Percentiles rank a stretch among this genome's conserved stretches.
Evolutionary conservation across 2,329 filamentous ascomycete species (phyloP).

Genomic region (Apiospora marii): DNA sequence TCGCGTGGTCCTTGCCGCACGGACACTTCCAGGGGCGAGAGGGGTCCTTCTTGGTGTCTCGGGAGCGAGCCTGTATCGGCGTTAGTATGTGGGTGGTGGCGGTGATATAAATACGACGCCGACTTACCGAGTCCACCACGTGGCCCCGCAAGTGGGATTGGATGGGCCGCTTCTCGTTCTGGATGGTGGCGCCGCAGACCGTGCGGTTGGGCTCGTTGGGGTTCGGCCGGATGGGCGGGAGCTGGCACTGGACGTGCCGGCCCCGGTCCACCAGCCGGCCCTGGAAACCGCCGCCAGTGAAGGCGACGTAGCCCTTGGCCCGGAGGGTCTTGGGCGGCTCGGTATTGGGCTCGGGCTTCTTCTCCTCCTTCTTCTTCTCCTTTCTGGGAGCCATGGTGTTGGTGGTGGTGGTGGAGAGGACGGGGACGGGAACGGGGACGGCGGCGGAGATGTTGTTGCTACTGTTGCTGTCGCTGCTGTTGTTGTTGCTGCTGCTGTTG

Average conservation of each 20-base stretch:
- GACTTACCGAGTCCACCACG: background rate
- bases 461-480: background rate
- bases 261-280: background rate
- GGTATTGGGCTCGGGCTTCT: background rate
- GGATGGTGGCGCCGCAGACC: background rate
- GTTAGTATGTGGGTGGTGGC: background rate
- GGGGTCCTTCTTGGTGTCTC: background rate
- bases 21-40: background rate
- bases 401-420: background rate
- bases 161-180: background rate
- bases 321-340: background rate
- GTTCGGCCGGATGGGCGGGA: background rate
- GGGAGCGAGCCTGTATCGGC: background rate
- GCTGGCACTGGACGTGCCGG: background rate
- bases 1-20: background rate
- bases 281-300: background rate
- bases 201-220: background rate
- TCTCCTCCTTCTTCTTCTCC: background rate
- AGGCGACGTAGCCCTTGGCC: conserved; percentile 1
- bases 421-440: background rate
- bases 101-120: background rate
- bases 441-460: background rate
- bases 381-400: background rate
- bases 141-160: background rate
- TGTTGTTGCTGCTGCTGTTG: background rate